Evolutionary conservation across 768 basidiomycete species (phyloP), one percentile per base, ranked within the genome.

Genomic region (Hericium alpestre): DNA sequence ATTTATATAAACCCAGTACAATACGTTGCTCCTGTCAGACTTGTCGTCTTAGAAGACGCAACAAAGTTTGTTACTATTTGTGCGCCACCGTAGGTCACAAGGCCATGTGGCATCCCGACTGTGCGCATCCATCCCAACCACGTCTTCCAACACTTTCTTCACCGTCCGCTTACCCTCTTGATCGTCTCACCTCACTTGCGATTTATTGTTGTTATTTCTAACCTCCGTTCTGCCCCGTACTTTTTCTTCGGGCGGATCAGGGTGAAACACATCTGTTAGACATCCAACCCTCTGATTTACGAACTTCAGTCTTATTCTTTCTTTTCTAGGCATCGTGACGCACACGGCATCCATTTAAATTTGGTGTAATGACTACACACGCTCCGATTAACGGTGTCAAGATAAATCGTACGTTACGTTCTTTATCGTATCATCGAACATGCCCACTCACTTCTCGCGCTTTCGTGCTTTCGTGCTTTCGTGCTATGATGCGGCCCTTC

Each of bases 311-410:
- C 32, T 18, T 18, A 38, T n/a, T 41, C 25, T 48, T 20, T 10
- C n/a, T 27, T 18, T 9, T 48, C 43, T 38, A 16, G 13, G 39
- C 40, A 22, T 27, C 22, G 18, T 15, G 23, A 41, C 43, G 7
- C 25, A 12, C 12, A 55, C 54, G 12, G 23, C 54, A 18, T 15
- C 18, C 12, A 41, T 22, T 25, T 18, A 11, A 13, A n/a, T 22
- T 38, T 22, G 20, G 11, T 20, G 27, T 50, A 39, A 86, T 86
- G 84, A 73, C 82, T 53, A 82, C 81, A 61, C 82, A 86, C 71
- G 83, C 76, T 63, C 87, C 87, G 68, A 87, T 89, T 73, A 89
- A 89, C 70, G 87, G 87, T 65, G 82, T 88, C 71, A 89, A 86
- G 76, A 79, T 87, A 66, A 87, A 85, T 69, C 79, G 87, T 89